Conservation (phyloP, 2,329 filamentous ascomycete species). For the Cercospora beticola region DNA sequence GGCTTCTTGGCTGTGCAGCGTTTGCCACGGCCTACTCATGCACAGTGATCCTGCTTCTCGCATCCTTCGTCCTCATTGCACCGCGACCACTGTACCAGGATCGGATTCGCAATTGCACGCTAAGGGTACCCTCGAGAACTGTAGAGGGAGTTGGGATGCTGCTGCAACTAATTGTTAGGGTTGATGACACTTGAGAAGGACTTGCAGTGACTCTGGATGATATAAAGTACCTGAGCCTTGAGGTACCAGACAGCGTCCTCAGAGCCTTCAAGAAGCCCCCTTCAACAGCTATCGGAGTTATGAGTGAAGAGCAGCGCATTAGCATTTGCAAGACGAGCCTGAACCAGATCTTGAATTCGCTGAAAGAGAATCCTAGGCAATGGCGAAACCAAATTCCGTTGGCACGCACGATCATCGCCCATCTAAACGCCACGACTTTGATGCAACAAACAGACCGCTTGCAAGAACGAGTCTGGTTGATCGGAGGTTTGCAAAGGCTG, state of each 20-base stretch:
- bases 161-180: not conserved
- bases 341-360: constrained; percentile 37
- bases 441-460: constrained; percentile 40
- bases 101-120: not conserved
- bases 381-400: constrained; percentile 33
- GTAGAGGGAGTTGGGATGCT: not conserved
- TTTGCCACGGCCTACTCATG: constrained; percentile 1
- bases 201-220: not conserved
- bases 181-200: not conserved
- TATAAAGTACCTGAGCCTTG: not conserved
- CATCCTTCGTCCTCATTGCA: not conserved
- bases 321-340: constrained; percentile 35
- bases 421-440: constrained; percentile 42
- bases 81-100: not conserved
- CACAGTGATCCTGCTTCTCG: not conserved
- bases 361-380: constrained; percentile 34
- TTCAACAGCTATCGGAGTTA: constrained; percentile 10
- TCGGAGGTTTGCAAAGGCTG: constrained; percentile 51
- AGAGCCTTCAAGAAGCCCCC: not conserved
- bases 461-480: constrained; percentile 44
- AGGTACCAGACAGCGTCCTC: not conserved
- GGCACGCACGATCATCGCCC: constrained; percentile 42
- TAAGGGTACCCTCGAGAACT: not conserved
- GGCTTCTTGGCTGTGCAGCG: not conserved
- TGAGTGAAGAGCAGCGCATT: constrained; percentile 36